Conservation (phyloP, 129 eudicot genomes). For the Lonicera japonica region DNA sequence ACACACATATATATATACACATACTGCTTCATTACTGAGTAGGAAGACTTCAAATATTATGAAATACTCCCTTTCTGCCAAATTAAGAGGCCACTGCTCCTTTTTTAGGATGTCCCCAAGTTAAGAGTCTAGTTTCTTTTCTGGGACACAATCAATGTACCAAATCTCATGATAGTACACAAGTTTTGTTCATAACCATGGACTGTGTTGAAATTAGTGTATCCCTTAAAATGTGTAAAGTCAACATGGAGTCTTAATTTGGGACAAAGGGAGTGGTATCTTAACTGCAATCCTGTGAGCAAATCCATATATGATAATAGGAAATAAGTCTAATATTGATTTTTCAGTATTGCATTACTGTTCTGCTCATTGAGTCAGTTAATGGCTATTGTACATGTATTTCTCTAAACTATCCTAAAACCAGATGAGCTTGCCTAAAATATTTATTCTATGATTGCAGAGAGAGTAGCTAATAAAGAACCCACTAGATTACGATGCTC, state of each 20-base stretch:
- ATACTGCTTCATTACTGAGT: background rate
- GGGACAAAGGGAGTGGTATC: background rate
- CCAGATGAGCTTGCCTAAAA: slow-evolving; percentile 21
- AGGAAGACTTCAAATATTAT: background rate
- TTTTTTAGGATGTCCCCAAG: too few relatives aligned
- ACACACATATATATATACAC: background rate
- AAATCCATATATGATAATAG: too few relatives aligned
- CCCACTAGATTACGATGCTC: slow-evolving; percentile 14
- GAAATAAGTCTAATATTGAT: slow-evolving; percentile 2
- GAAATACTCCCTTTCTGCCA: background rate
- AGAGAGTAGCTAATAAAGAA: slow-evolving; percentile 30
- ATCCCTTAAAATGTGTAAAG: too few relatives aligned
- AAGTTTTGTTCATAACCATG: too few relatives aligned
- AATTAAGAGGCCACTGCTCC: too few relatives aligned
- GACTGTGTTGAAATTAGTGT: too few relatives aligned
- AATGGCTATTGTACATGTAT: slow-evolving; percentile 13
- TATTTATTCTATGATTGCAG: slow-evolving; percentile 38
- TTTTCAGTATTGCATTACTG: slow-evolving; percentile 18
- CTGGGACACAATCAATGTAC: too few relatives aligned
- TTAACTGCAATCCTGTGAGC: background rate
- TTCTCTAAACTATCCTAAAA: slow-evolving; percentile 20
- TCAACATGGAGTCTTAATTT: too few relatives aligned
- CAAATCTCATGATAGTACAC: too few relatives aligned
- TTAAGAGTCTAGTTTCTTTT: too few relatives aligned
- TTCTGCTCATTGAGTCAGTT: slow-evolving; percentile 3